Conservation (phyloP, 164 flowering plant species). For the Cinnamomum chago region DNA sequence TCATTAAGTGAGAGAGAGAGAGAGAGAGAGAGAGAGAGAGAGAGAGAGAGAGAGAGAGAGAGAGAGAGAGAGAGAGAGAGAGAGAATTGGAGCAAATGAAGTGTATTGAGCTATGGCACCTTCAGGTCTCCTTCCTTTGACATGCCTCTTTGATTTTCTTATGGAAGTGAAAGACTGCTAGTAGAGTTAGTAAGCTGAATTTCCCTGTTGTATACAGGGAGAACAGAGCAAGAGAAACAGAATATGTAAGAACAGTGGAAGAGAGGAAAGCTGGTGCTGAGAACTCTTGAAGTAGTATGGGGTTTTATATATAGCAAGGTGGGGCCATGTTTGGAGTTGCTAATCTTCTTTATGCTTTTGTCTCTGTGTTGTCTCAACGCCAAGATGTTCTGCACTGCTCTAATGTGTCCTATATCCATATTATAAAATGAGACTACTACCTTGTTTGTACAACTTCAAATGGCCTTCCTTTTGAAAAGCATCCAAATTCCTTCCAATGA, state of each 20-base stretch:
- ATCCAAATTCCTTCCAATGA: not conserved
- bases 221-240: slow-evolving; percentile 3
- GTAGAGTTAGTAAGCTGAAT: not conserved
- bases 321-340: not conserved
- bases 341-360: not conserved
- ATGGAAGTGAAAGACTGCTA: not conserved
- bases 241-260: not conserved
- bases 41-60: not conserved
- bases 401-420: not conserved
- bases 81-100: not conserved
- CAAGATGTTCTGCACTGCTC: slow-evolving; percentile 5
- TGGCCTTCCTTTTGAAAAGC: not conserved
- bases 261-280: slow-evolving; percentile 10
- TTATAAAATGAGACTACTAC: not conserved
- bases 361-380: not conserved
- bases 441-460: not conserved
- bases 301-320: slow-evolving; percentile 6
- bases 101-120: slow-evolving; percentile 6
- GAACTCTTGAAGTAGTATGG: not conserved
- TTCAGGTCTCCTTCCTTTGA: slow-evolving; percentile 23
- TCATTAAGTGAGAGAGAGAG: not conserved
- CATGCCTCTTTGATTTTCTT: slow-evolving; percentile 9
- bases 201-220: not conserved
- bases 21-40: no score
- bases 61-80: not conserved